Evolutionary conservation across 1,139 yeast genomes (phyloP).

Genomic region (Suhomyces kunorum): DNA sequence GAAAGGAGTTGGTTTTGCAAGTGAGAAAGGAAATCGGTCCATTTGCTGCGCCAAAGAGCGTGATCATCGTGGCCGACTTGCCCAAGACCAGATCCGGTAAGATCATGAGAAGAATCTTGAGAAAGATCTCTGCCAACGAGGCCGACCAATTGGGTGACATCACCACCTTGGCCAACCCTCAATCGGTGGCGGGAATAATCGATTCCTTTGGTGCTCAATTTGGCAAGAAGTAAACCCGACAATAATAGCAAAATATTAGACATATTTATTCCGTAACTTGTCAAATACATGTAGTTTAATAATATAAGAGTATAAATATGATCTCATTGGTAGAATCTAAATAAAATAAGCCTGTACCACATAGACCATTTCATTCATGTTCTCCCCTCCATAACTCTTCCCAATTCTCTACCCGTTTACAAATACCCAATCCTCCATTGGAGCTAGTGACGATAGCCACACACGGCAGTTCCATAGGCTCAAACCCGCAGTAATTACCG

Average conservation of each 20-base stretch:
- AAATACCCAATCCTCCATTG: no score
- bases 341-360: slow-evolving; percentile 76
- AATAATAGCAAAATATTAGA: background rate
- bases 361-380: slow-evolving; percentile 36
- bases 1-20: slow-evolving; percentile 81
- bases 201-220: slow-evolving; percentile 50
- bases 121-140: slow-evolving; percentile 88
- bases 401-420: no score
- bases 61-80: slow-evolving; percentile 82
- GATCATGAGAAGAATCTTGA: slow-evolving; percentile 96
- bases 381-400: slow-evolving; percentile 22
- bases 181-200: slow-evolving; percentile 77
- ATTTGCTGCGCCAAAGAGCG: slow-evolving; percentile 95
- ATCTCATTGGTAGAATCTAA: no score
- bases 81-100: slow-evolving; percentile 99
- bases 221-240: slow-evolving; percentile 40
- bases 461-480: no score
- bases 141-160: slow-evolving; percentile 93
- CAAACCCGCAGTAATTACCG: no score
- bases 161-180: slow-evolving; percentile 87
- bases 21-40: slow-evolving; percentile 97
- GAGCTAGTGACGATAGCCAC: no score
- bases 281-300: background rate
- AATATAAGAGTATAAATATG: slow-evolving; percentile 23
- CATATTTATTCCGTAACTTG: slow-evolving; percentile 3